Evolutionary conservation across 495 filamentous ascomycete genomes (phyloP).

Genomic region (Gamarada debralockiae): DNA sequence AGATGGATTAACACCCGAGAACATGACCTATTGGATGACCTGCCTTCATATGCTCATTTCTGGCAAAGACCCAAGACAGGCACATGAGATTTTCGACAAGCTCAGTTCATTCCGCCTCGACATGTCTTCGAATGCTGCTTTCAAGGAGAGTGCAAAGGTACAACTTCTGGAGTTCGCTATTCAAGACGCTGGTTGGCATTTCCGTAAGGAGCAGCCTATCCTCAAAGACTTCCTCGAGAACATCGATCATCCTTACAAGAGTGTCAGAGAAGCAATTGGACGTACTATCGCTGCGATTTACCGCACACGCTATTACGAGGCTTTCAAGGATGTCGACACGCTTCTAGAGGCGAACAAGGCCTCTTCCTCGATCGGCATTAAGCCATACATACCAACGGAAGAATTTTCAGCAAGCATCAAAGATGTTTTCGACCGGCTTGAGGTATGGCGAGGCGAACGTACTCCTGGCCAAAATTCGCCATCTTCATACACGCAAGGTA

Average conservation of each 20-base stretch:
- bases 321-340: constrained; percentile 69
- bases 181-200: constrained; percentile 90
- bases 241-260: constrained; percentile 96
- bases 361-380: constrained; percentile 78
- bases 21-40: constrained; percentile 88
- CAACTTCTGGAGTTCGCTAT: constrained; percentile 87
- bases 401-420: constrained; percentile 71
- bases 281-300: constrained; percentile 82
- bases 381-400: constrained; percentile 71
- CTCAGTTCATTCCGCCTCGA: constrained; percentile 84
- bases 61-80: constrained; percentile 77
- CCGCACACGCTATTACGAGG: constrained; percentile 88
- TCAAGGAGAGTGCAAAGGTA: constrained; percentile 98
- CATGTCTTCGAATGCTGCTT: constrained; percentile 92
- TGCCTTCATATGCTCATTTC: constrained; percentile 83
- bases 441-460: constrained; percentile 82
- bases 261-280: constrained; percentile 91
- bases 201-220: constrained; percentile 85
- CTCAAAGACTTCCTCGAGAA: constrained; percentile 85
- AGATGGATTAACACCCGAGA: constrained; percentile 91
- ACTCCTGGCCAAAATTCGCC: constrained; percentile 87
- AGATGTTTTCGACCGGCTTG: constrained; percentile 75
- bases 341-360: constrained; percentile 76
- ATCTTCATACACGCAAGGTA: constrained; percentile 90
- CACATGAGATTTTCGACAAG: constrained; percentile 81